Base-by-base conservation (phyloP, 202 grass and related monocot species). In the Brachypodium distachyon region DNA sequence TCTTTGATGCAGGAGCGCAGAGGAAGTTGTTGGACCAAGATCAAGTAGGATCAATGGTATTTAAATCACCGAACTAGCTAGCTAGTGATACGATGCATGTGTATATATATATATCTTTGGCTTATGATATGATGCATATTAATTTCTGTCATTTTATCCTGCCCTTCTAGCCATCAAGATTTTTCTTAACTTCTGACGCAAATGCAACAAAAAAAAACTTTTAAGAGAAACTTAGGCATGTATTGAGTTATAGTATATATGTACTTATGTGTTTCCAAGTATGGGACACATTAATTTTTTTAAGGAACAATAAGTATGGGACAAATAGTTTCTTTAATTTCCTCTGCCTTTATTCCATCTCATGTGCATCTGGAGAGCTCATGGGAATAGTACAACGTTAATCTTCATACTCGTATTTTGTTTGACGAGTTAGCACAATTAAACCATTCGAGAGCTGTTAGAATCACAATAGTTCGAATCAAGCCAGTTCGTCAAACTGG, bases 1-100 rank as follows among this genome's bases (percentile, higher is more conserved):
- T 61, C 25, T 46, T 78, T 79, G 58, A 47, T 81, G 59, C 79
- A 93, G 90, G 80, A 79, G 86, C 76, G 25, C 70, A 81, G 61
- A 62, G 80, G 79, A 87, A 55, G 56, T 39, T 93, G 29, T 18
- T 87, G 34, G 34, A 75, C 13, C 73, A 76, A 67, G 69, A 89
- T 69, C 36, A 62, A 55, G 28, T 71, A 64, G 53, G 57, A 83
- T 49, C 80, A 38, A 84, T 70, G 87, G 90, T 87, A 87, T 67
- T 70, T 74, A 14, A 64, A 70, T 62, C 36, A 28, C 27, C 11
- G 47, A 72, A 32, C 29, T 57, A 68, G 39, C n/a, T n/a, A 42
- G 13, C 13, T 42, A 41, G 33, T 63, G 37, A 42, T 66, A 1
- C 13, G 37, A 42, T 66, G 3, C 13, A 16, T 41, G 10, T 12